phyloP scores from a whole-genome alignment of 1,284 basidiomycete species.

The Microbotryum silenes-acaulis region DNA sequence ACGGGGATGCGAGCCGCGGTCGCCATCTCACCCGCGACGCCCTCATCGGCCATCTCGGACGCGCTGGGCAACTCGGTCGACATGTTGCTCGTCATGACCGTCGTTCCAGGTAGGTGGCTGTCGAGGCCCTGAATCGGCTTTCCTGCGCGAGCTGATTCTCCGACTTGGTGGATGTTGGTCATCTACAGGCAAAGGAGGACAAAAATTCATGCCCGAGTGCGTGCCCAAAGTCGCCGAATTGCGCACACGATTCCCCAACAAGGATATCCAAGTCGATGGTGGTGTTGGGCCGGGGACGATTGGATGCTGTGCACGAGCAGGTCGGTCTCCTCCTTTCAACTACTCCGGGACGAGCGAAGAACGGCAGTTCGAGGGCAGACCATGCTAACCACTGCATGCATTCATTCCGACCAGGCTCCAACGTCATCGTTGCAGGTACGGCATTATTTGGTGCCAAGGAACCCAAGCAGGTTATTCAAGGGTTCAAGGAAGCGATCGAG shows the following conservation, averaged over 20 bases:
- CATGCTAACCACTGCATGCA: not conserved
- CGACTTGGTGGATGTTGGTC: not conserved
- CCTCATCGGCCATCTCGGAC: constrained; percentile 73
- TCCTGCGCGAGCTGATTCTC: not conserved
- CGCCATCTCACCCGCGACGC: constrained; percentile 89
- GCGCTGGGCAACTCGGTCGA: constrained; percentile 70
- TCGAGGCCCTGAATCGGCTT: not conserved
- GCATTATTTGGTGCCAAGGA: constrained; percentile 80
- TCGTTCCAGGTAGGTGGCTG: constrained; percentile 63
- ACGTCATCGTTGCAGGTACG: constrained; percentile 96
- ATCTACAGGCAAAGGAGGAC: constrained; percentile 70
- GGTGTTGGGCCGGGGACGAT: constrained; percentile 90
- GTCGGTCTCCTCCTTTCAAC: constrained; percentile 44
- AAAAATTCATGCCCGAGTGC: constrained; percentile 92
- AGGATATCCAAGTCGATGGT: constrained; percentile 96
- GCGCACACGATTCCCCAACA: constrained; percentile 77
- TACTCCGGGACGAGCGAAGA: too few species aligned
- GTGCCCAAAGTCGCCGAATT: constrained; percentile 81
- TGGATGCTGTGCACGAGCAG: constrained; percentile 80
- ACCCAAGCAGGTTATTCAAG: constrained; percentile 67
- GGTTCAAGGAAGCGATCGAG: constrained; percentile 64
- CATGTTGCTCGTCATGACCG: constrained; percentile 96
- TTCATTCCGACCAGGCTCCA: constrained; percentile 59
- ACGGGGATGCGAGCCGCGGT: constrained; percentile 83
- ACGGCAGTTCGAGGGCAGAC: too few species aligned